These are phyloP conservation scores for Pleurotus eryngii DNA, from an alignment of 768 basidiomycete genomes.

Conservation along the genomic window DNA sequence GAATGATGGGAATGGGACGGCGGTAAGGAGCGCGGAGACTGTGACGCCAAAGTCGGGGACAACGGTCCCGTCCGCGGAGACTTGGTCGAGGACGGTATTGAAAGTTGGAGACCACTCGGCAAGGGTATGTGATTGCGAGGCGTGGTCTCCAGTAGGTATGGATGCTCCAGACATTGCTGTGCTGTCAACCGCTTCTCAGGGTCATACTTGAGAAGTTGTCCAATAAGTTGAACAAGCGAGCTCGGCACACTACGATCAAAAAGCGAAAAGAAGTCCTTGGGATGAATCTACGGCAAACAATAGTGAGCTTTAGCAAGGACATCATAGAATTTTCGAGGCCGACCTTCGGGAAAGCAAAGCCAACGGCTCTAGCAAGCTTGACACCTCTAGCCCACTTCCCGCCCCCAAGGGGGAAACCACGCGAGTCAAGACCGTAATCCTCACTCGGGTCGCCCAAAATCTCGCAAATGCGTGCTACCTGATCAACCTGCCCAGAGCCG, in stretches of 20 bases:
- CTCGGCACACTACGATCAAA: constrained; percentile 79
- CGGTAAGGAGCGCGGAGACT: constrained; percentile 27
- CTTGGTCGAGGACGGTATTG: constrained; percentile 24
- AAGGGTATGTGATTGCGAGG: constrained; percentile 64
- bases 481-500: constrained; percentile 89
- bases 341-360: constrained; percentile 90
- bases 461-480: constrained; percentile 86
- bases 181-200: constrained; percentile 85
- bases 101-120: constrained; percentile 47
- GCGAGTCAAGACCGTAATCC: constrained; percentile 75
- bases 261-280: constrained; percentile 63
- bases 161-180: constrained; percentile 81
- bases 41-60: constrained; percentile 29
- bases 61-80: constrained; percentile 32
- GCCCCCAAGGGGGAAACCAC: constrained; percentile 73
- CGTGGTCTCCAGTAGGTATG: constrained; percentile 81
- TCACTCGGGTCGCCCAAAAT: constrained; percentile 89
- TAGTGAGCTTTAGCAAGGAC: constrained; percentile 10
- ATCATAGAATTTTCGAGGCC: constrained; percentile 18
- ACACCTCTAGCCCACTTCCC: constrained; percentile 86
- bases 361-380: constrained; percentile 81
- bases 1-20: constrained; percentile 24
- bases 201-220: constrained; percentile 89
- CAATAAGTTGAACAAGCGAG: constrained; percentile 87
- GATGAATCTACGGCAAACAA: constrained; percentile 44